Percentiles rank a stretch among this genome's conserved stretches.
Conservation (phyloP, 2,329 filamentous ascomycete genomes). For the Coniella lustricola region DNA sequence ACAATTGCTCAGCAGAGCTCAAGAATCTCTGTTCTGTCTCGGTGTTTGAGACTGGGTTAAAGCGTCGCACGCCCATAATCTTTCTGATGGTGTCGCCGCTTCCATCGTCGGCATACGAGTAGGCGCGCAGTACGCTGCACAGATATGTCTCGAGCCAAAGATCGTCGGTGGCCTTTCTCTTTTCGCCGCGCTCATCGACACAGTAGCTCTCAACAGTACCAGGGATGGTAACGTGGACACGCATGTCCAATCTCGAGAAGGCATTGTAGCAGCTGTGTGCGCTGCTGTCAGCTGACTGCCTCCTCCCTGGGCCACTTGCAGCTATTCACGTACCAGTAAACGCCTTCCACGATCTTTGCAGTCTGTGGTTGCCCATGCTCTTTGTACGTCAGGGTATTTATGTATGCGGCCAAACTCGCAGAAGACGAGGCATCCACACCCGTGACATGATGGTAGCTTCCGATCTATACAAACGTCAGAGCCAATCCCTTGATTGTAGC, state of each 20-base stretch:
- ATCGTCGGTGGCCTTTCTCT: slow-evolving; percentile 84
- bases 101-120: slow-evolving; percentile 93
- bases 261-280: slow-evolving; percentile 82
- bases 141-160: slow-evolving; percentile 97
- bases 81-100: slow-evolving; percentile 92
- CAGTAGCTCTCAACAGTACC: slow-evolving; percentile 96
- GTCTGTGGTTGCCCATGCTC: slow-evolving; percentile 68
- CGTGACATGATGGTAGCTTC: slow-evolving; percentile 96
- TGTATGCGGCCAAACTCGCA: slow-evolving; percentile 92
- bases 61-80: slow-evolving; percentile 92
- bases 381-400: slow-evolving; percentile 92
- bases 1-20: slow-evolving; percentile 86
- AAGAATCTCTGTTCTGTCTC: slow-evolving; percentile 96
- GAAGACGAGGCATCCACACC: slow-evolving; percentile 96
- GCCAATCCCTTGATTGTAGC: neutral
- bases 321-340: slow-evolving; percentile 69
- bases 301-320: neutral
- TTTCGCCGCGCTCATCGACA: slow-evolving; percentile 93
- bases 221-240: slow-evolving; percentile 93
- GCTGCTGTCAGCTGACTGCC: slow-evolving; percentile 15
- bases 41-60: slow-evolving; percentile 97
- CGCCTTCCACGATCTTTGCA: slow-evolving; percentile 84
- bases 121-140: slow-evolving; percentile 87
- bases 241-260: slow-evolving; percentile 96
- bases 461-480: slow-evolving; percentile 49